These are phyloP conservation scores for Debaryomyces maramus DNA, from an alignment of 805 yeast species.

Conservation along the genomic window DNA sequence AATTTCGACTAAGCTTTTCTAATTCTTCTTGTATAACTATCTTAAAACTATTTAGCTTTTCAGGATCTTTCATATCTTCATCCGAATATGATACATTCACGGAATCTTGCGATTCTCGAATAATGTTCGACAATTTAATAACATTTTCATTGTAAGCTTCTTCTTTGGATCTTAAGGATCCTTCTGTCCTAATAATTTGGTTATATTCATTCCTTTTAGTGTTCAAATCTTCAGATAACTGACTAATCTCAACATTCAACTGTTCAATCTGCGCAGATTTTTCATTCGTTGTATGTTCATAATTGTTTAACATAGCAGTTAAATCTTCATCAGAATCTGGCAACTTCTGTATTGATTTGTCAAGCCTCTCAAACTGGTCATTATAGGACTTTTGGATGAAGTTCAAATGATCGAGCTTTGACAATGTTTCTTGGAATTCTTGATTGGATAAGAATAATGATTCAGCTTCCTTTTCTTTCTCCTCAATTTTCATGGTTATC, in stretches of 20 bases:
- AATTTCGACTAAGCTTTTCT: constrained; percentile 5
- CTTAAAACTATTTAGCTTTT: constrained; percentile 2
- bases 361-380: constrained; percentile 54
- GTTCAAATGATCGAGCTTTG: constrained; percentile 57
- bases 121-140: constrained; percentile 1
- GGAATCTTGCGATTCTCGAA: neutral
- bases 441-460: constrained; percentile 72
- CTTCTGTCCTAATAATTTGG: constrained; percentile 48
- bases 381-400: constrained; percentile 45
- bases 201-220: constrained; percentile 11
- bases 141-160: constrained; percentile 26
- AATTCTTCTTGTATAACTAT: constrained; percentile 6
- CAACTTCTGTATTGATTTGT: constrained; percentile 46
- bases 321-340: constrained; percentile 39
- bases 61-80: constrained; percentile 3
- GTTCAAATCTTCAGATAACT: constrained; percentile 15
- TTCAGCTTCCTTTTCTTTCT: constrained; percentile 59
- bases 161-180: constrained; percentile 51
- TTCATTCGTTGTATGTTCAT: constrained; percentile 20
- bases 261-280: constrained; percentile 16
- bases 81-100: neutral
- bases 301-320: constrained; percentile 28
- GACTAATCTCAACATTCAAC: constrained; percentile 13
- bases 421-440: constrained; percentile 71
- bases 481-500: constrained; percentile 51